Conservation (phyloP, 164 flowering plant species). For the Vitis vinifera region DNA sequence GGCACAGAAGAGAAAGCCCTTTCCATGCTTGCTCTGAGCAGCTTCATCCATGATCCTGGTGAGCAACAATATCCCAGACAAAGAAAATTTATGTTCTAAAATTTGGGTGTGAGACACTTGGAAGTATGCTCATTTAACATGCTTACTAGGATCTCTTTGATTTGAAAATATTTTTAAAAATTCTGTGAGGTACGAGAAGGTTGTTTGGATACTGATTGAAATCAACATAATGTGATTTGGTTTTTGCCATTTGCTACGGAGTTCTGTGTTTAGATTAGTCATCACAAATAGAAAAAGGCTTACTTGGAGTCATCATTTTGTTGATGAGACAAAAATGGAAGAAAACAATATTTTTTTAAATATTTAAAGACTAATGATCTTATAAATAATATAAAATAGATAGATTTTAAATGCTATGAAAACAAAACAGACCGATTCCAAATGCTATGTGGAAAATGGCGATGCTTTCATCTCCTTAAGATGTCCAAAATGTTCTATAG, state of each 20-base stretch:
- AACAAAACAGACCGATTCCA: neutral
- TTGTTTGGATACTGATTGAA: neutral
- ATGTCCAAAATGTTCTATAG: neutral
- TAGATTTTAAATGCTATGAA: neutral
- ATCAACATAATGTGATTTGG: neutral
- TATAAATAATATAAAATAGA: neutral
- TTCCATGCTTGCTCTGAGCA: constrained; percentile 68
- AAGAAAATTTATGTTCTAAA: no score
- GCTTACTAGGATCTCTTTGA: neutral
- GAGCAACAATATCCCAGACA: constrained; percentile 4
- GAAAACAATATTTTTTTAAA: neutral
- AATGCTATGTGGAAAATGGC: neutral
- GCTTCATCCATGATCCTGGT: constrained; percentile 70
- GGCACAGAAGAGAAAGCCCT: constrained; percentile 68
- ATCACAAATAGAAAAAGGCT: neutral
- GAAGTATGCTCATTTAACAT: neutral
- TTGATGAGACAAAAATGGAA: no score
- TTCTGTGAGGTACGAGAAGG: neutral
- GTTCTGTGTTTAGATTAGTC: neutral
- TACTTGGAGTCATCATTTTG: no score
- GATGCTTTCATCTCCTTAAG: neutral
- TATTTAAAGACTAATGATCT: neutral
- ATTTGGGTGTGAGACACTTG: neutral
- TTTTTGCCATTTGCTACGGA: neutral
- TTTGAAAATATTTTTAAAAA: neutral